These are phyloP conservation scores for Metschnikowia picachoensis DNA, from an alignment of 805 yeast genomes.

Conservation along the genomic window DNA sequence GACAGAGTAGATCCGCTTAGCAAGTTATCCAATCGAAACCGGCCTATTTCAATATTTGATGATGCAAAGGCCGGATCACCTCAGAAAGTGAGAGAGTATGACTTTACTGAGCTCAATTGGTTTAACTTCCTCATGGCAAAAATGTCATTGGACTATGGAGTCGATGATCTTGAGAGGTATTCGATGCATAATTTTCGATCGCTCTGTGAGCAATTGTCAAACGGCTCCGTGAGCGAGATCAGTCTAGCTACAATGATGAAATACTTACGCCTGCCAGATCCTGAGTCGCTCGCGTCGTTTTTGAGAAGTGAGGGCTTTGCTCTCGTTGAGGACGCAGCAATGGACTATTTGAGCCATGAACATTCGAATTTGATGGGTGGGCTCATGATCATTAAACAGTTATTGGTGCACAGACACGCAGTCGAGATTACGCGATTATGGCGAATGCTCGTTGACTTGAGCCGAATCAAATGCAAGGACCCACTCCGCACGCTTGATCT, in stretches of 20 bases:
- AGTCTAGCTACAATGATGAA: slow-evolving; percentile 18
- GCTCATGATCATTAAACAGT: slow-evolving; percentile 34
- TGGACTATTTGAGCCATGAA: slow-evolving; percentile 17
- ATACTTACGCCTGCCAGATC: slow-evolving; percentile 16
- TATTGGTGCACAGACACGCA: slow-evolving; percentile 25
- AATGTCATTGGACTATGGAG: slow-evolving; percentile 13
- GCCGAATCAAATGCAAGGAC: slow-evolving; percentile 10
- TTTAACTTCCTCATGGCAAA: slow-evolving; percentile 36
- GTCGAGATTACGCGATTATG: slow-evolving; percentile 24
- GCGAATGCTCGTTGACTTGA: slow-evolving; percentile 21
- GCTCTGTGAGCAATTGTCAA: slow-evolving; percentile 14
- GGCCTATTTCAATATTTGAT: slow-evolving; percentile 38
- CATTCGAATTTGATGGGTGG: slow-evolving; percentile 24
- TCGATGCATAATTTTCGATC: slow-evolving; percentile 16
- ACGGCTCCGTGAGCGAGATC: slow-evolving; percentile 6
- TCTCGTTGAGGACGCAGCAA: slow-evolving; percentile 18
- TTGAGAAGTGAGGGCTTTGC: slow-evolving; percentile 16
- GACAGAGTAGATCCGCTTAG: slow-evolving; percentile 42
- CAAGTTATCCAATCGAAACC: slow-evolving; percentile 29
- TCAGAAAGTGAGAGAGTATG: slow-evolving; percentile 29
- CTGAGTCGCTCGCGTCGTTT: slow-evolving; percentile 17
- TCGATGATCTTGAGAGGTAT: slow-evolving; percentile 13
- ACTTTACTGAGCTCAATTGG: slow-evolving; percentile 35
- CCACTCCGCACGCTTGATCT: slow-evolving; percentile 19
- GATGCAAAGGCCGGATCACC: slow-evolving; percentile 37